Evolutionary conservation across 2,329 filamentous ascomycete genomes (phyloP).

Genomic region (Fusarium subglutinans): DNA sequence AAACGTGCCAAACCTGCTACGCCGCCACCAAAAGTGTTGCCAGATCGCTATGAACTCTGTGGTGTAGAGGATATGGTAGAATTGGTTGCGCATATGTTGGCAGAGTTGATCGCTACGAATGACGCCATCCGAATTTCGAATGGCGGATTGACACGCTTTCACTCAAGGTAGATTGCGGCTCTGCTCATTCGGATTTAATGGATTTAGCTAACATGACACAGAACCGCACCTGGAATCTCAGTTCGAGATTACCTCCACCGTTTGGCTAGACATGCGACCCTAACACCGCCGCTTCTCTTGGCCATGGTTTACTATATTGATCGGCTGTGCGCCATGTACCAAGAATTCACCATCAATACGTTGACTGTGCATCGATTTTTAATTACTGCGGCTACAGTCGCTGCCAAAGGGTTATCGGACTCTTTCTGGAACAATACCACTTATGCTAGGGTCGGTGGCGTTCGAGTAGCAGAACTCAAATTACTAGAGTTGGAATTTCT

Average conservation of each 20-base stretch:
- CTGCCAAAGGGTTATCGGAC: constrained; percentile 94
- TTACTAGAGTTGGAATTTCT: constrained; percentile 93
- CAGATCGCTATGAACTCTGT: constrained; percentile 82
- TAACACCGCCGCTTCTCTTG: constrained; percentile 92
- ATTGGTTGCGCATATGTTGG: constrained; percentile 92
- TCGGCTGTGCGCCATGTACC: constrained; percentile 88
- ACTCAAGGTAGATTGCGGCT: constrained; percentile 74
- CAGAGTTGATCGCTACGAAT: constrained; percentile 93
- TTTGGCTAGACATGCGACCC: constrained; percentile 90
- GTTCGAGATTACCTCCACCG: constrained; percentile 94
- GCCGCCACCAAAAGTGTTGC: constrained; percentile 67
- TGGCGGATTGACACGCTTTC: constrained; percentile 90
- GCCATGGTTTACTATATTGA: constrained; percentile 99
- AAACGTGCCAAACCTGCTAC: constrained; percentile 65
- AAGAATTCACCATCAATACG: constrained; percentile 95
- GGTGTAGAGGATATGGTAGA: constrained; percentile 87
- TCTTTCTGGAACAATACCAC: constrained; percentile 99
- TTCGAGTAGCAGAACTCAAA: constrained; percentile 88
- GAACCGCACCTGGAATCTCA: constrained; percentile 85
- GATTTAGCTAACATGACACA: constrained; percentile 45
- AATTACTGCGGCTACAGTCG: constrained; percentile 94
- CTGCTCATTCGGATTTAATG: neutral
- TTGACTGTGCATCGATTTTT: constrained; percentile 97
- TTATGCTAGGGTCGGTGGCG: constrained; percentile 92
- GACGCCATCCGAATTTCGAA: constrained; percentile 80